phyloP scores from a whole-genome alignment of 331 rosid genomes.

The Malus hybrid region DNA sequence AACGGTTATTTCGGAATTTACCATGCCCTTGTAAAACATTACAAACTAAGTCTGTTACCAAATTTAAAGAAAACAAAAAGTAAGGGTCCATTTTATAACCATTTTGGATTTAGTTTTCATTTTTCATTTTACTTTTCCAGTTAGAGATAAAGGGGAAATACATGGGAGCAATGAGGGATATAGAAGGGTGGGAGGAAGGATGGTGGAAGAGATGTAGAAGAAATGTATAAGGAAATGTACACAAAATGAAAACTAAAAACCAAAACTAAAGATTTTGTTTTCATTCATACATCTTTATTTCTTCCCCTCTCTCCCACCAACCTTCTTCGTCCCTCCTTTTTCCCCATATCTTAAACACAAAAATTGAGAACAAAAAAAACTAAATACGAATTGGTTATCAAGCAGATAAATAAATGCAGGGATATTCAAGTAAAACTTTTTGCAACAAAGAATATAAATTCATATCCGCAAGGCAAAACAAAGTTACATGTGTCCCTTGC shows the following conservation, averaged over 20 bases:
- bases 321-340: background rate
- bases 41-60: background rate
- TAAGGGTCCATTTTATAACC: background rate
- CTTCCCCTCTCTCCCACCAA: background rate
- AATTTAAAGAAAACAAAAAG: background rate
- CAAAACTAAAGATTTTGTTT: background rate
- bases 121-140: background rate
- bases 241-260: background rate
- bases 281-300: background rate
- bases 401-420: background rate
- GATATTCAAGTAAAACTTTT: background rate
- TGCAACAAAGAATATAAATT: background rate
- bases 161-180: background rate
- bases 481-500: slow-evolving; percentile 45
- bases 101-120: background rate
- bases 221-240: background rate
- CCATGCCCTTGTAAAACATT: background rate
- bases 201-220: background rate
- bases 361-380: background rate
- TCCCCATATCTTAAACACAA: background rate
- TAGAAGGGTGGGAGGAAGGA: background rate
- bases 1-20: background rate
- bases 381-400: too few species aligned
- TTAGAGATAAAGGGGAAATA: background rate
- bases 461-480: background rate